These are phyloP conservation scores for Flaveria linearis DNA, from an alignment of 129 eudicot genomes.

Conservation along the genomic window DNA sequence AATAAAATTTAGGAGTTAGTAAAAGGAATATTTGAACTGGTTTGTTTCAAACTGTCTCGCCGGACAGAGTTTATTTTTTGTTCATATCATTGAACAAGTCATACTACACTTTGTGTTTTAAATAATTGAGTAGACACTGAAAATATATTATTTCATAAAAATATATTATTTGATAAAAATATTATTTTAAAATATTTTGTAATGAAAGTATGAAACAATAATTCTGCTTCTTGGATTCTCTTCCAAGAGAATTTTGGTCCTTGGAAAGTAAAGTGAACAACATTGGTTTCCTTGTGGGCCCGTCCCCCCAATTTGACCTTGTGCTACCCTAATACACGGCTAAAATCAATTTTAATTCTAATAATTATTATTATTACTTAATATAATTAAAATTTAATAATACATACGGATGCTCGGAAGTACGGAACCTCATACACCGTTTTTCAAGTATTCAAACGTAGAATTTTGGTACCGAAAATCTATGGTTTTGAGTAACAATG, in stretches of 20 bases:
- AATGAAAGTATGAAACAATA: not conserved
- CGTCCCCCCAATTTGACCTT: too few relatives aligned
- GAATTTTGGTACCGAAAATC: too few relatives aligned
- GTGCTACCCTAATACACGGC: too few relatives aligned
- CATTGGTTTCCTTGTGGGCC: constrained; percentile 9
- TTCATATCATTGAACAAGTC: constrained; percentile 21
- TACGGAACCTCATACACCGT: too few relatives aligned
- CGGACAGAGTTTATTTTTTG: constrained; percentile 18
- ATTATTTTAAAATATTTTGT: not conserved
- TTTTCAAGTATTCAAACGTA: too few relatives aligned
- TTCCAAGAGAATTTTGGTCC: constrained; percentile 11
- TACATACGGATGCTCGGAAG: too few relatives aligned
- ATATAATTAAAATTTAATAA: too few relatives aligned
- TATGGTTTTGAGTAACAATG: too few relatives aligned
- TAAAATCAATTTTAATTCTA: too few relatives aligned
- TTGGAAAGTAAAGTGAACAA: constrained; percentile 29
- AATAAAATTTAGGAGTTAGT: constrained; percentile 4
- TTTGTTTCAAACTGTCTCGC: constrained; percentile 20
- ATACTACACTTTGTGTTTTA: not conserved
- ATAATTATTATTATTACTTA: too few relatives aligned
- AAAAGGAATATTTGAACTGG: constrained; percentile 32
- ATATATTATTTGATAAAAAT: not conserved
- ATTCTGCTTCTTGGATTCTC: constrained; percentile 28
- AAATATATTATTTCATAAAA: not conserved
- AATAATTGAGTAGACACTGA: too few relatives aligned